These are phyloP conservation scores for Mycena latifolia DNA, from an alignment of 768 basidiomycete genomes.

Conservation along the genomic window DNA sequence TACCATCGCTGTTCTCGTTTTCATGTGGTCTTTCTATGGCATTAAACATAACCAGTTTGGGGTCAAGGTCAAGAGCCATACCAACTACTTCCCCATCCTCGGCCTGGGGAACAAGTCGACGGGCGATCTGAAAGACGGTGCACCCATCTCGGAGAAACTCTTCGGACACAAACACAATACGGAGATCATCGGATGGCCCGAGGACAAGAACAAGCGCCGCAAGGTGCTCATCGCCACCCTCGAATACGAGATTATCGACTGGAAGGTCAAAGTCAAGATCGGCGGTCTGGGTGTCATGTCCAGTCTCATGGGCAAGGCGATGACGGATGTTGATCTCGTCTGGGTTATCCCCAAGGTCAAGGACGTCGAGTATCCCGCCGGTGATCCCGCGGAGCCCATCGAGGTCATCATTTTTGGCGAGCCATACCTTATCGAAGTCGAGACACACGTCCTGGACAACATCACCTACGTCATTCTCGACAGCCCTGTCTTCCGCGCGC, in stretches of 20 bases:
- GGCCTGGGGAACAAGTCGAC: slow-evolving; percentile 77
- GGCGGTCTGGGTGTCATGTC: slow-evolving; percentile 99
- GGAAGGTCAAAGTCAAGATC: slow-evolving; percentile 98
- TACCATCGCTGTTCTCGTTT: slow-evolving; percentile 82
- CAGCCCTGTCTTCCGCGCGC: slow-evolving; percentile 96
- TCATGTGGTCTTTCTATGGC: slow-evolving; percentile 97
- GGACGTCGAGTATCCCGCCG: slow-evolving; percentile 92
- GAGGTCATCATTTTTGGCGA: slow-evolving; percentile 98
- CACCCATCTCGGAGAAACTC: slow-evolving; percentile 77
- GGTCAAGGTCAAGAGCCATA: slow-evolving; percentile 76
- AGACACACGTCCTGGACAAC: slow-evolving; percentile 93
- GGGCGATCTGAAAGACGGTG: slow-evolving; percentile 75
- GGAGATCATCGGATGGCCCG: slow-evolving; percentile 97
- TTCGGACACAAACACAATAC: slow-evolving; percentile 71
- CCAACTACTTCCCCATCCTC: slow-evolving; percentile 91
- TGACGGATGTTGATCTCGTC: slow-evolving; percentile 95
- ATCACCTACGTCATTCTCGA: slow-evolving; percentile 96
- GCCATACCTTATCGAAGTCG: slow-evolving; percentile 95
- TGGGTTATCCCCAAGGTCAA: slow-evolving; percentile 97
- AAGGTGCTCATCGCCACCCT: slow-evolving; percentile 93
- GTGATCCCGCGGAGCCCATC: slow-evolving; percentile 93
- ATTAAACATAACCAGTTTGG: slow-evolving; percentile 96
- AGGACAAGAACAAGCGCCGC: slow-evolving; percentile 90
- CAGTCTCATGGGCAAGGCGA: slow-evolving; percentile 96
- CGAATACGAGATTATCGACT: slow-evolving; percentile 97